Evolutionary conservation across 306 rosid species (phyloP).

Genomic region (Fagus crenata): DNA sequence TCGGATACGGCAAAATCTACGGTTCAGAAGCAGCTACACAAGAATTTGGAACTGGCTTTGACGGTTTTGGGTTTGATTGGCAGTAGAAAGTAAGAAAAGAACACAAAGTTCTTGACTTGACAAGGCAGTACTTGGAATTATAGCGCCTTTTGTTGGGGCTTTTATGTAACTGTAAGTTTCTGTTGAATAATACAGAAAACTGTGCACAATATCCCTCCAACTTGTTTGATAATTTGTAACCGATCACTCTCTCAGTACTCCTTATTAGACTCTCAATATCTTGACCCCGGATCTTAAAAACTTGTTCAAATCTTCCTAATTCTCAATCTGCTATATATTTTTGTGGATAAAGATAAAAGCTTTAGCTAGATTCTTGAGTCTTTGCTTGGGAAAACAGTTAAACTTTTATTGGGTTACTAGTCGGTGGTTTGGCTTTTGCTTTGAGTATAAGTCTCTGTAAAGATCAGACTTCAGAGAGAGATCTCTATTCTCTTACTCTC

Average conservation of each 20-base stretch:
- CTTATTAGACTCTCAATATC: not conserved
- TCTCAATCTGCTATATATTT: not conserved
- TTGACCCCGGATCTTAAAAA: not conserved
- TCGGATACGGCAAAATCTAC: not conserved
- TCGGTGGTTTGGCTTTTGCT: not conserved
- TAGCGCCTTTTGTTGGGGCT: not conserved
- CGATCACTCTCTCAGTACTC: not conserved
- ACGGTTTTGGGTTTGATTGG: not conserved
- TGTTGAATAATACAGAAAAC: slow-evolving; percentile 6
- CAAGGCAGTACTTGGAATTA: not conserved
- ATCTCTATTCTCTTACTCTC: too few relatives aligned
- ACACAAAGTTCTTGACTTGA: not conserved
- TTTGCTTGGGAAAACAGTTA: not conserved
- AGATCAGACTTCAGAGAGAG: not conserved
- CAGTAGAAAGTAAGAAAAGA: not conserved
- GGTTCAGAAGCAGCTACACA: not conserved
- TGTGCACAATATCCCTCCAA: slow-evolving; percentile 1
- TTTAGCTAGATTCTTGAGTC: not conserved
- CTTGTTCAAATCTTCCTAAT: not conserved
- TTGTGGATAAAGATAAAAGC: not conserved
- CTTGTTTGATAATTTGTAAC: not conserved
- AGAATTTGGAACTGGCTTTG: not conserved
- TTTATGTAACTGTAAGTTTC: not conserved
- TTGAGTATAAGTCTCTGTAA: not conserved
- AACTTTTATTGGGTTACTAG: not conserved